Evolutionary conservation across 2,329 filamentous ascomycete genomes (phyloP), one percentile per base, ranked within the genome.

Genomic region (Cordyceps cicadae): DNA sequence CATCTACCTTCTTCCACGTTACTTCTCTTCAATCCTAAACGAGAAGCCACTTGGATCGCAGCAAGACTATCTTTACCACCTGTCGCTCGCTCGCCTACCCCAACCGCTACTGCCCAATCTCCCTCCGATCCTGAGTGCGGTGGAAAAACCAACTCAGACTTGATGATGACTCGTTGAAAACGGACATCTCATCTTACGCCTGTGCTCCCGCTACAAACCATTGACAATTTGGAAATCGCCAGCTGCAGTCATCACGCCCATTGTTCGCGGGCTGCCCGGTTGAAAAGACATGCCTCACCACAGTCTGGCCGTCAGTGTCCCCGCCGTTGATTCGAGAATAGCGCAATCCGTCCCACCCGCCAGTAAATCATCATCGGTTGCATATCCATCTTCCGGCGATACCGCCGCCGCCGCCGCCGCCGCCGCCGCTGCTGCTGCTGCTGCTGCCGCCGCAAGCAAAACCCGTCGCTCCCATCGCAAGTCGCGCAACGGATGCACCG

Each of bases 401-500:
- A 26, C 51, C 53, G 50, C 59, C 11, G 53, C 45, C 54, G 53
- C 53, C 17, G 49, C 48, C 29, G 58, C 59, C n/a, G 63, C 65
- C 53, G 50, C 59, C 11, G 53, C 45, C 54, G 53, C 53, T 17
- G 49, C 48, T 24, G 58, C n/a, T n/a, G n/a, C n/a, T n/a, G n/a
- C n/a, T n/a, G n/a, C 46, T 54, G 45, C 63, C 29, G 49, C 59
- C n/a, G 63, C 65, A 49, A 63, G 65, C 63, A 73, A 74, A 64
- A 68, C 70, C 15, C 70, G 74, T 19, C 71, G 73, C 41, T 68
- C 72, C 5, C 73, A 76, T 66, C 70, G 71, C 51, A 76, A 76
- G 63, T 76, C 74, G n/a, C 68, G 74, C 21, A 75, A 73, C 54
- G 74, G 74, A 34, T 76, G 74, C 63, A 69, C 63, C 60, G 73